Conservation (phyloP, 2,329 filamentous ascomycete genomes). For the Xylaria sp. region DNA sequence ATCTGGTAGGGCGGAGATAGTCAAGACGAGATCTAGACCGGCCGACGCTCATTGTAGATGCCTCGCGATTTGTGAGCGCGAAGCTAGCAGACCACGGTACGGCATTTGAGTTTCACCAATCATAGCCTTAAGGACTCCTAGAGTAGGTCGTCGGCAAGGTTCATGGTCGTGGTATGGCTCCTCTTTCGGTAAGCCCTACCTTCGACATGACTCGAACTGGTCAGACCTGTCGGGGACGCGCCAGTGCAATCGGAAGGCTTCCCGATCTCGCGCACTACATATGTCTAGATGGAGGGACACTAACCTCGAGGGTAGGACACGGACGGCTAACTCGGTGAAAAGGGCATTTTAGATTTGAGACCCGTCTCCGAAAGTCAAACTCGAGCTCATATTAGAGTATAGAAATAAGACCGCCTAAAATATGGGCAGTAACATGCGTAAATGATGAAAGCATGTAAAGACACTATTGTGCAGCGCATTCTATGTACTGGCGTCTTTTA, state of each 20-base stretch:
- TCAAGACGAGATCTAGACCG: slow-evolving; percentile 3
- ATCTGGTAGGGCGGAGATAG: neutral
- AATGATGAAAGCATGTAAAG: neutral
- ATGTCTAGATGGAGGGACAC: neutral
- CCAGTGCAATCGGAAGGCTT: neutral
- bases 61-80: neutral
- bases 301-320: neutral
- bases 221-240: neutral
- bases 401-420: neutral
- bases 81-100: neutral
- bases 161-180: neutral
- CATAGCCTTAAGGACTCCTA: neutral
- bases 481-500: neutral
- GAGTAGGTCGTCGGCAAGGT: slow-evolving; percentile 7
- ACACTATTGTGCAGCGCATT: neutral
- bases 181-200: neutral
- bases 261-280: neutral
- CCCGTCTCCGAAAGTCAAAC: neutral
- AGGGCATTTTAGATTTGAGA: neutral
- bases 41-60: slow-evolving; percentile 6
- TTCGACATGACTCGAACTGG: neutral
- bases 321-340: neutral
- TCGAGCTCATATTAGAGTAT: neutral
- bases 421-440: too few species aligned
- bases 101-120: slow-evolving; percentile 20